A percentile compares a stretch with the other conserved stretches of the same genome.
These are phyloP conservation scores for Camellia lanceoleosa DNA, from an alignment of 148 eudicot genomes.

Conservation along the genomic window DNA sequence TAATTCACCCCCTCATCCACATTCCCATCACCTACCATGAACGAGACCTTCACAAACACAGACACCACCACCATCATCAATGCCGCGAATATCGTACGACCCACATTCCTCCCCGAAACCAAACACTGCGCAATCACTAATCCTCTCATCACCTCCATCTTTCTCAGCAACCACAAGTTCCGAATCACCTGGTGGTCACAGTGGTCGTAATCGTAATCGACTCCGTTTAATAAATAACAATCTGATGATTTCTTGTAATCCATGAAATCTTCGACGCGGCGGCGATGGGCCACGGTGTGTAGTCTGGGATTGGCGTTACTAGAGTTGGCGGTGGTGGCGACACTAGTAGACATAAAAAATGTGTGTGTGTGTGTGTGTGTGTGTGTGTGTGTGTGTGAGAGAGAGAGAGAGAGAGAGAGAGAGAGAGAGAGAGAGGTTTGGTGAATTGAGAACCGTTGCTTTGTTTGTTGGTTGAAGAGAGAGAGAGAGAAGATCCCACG, in stretches of 20 bases:
- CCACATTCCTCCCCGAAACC: constrained; percentile 26
- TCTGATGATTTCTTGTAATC: too few relatives aligned
- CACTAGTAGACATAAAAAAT: constrained; percentile 30
- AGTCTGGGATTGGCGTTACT: constrained; percentile 22
- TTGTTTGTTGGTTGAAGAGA: too few relatives aligned
- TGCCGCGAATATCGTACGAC: constrained; percentile 22
- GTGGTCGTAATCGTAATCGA: background rate
- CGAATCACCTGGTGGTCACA: constrained; percentile 6
- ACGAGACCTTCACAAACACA: constrained; percentile 29
- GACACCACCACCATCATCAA: constrained; percentile 35
- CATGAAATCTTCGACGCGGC: too few relatives aligned
- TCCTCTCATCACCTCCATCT: background rate
- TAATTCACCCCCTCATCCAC: background rate
- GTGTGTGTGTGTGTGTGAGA: too few relatives aligned
- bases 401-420: too few relatives aligned
- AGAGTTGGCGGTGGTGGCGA: constrained; percentile 17
- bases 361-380: too few relatives aligned
- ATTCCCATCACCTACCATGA: constrained; percentile 6
- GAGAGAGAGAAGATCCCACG: too few relatives aligned
- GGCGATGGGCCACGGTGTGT: too few relatives aligned
- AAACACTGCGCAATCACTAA: constrained; percentile 7
- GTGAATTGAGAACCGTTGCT: too few relatives aligned
- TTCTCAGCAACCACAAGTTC: constrained; percentile 9
- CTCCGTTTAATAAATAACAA: background rate
- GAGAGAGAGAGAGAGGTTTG: too few relatives aligned